phyloP scores from a whole-genome alignment of 1,284 basidiomycete genomes.

The Puccinia polysora region DNA sequence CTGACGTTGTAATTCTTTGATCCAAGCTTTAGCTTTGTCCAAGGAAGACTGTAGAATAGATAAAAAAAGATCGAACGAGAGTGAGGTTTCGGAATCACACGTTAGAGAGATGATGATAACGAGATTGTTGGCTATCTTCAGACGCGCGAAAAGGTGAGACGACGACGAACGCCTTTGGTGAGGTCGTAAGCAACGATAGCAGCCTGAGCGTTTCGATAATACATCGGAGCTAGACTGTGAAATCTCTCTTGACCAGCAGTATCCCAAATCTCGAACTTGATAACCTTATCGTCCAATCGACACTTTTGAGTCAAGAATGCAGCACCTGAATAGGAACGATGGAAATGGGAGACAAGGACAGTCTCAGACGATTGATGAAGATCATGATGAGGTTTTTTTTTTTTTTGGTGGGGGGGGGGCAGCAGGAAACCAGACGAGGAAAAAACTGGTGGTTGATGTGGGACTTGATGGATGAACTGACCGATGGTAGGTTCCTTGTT shows the following conservation, averaged over 20 bases:
- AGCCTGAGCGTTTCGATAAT: slow-evolving; percentile 97
- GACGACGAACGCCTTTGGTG: slow-evolving; percentile 63
- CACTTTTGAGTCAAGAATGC: slow-evolving; percentile 70
- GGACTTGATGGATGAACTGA: slow-evolving; percentile 52
- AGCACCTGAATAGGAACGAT: slow-evolving; percentile 47
- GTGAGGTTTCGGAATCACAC: background rate
- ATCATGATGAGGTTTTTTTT: background rate
- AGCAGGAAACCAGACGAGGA: slow-evolving; percentile 49
- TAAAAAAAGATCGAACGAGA: background rate
- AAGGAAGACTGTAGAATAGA: slow-evolving; percentile 62
- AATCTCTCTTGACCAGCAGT: slow-evolving; percentile 92
- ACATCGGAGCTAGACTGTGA: slow-evolving; percentile 91
- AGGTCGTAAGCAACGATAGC: slow-evolving; percentile 98
- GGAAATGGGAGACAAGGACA: slow-evolving; percentile 43
- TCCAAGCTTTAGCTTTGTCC: slow-evolving; percentile 99
- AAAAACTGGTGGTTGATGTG: no score
- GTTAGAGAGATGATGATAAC: background rate
- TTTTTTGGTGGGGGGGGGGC: slow-evolving; percentile 44
- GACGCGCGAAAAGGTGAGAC: background rate
- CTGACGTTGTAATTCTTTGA: slow-evolving; percentile 97
- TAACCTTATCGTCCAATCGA: slow-evolving; percentile 79
- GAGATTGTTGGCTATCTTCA: background rate
- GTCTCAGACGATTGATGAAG: no score
- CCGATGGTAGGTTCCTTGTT: slow-evolving; percentile 99
- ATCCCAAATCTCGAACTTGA: slow-evolving; percentile 95